Percentiles rank a stretch among this genome's conserved stretches.
These are phyloP conservation scores for Xenoacremonium recifei DNA, from an alignment of 2,329 filamentous ascomycete genomes.

Conservation along the genomic window DNA sequence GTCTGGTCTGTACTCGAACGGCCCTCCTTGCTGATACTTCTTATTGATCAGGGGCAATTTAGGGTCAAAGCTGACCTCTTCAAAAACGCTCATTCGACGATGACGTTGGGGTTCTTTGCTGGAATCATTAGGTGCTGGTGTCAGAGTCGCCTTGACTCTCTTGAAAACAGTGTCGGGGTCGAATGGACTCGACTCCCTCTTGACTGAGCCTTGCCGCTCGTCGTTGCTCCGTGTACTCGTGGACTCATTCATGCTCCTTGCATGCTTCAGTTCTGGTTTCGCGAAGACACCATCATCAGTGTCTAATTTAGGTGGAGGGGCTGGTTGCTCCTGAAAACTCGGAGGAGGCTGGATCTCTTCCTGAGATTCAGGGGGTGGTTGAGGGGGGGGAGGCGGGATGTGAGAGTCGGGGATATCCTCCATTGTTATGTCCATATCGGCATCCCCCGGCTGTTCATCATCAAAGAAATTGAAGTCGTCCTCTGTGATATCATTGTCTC, in stretches of 20 bases:
- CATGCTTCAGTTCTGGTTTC: conserved; percentile 60
- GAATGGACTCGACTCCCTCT: conserved; percentile 57
- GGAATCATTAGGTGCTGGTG: conserved; percentile 13
- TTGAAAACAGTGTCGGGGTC: conserved; percentile 59
- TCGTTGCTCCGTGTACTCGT: conserved; percentile 28
- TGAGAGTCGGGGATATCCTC: conserved; percentile 17
- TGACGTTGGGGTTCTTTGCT: conserved; percentile 20
- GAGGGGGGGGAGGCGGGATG: conserved; percentile 9
- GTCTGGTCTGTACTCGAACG: conserved; percentile 45
- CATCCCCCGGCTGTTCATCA: conserved; percentile 42
- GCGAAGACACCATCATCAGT: conserved; percentile 44
- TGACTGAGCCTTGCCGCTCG: conserved; percentile 34
- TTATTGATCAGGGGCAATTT: conserved; percentile 53
- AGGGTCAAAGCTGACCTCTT: conserved; percentile 54
- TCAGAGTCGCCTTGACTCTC: conserved; percentile 50
- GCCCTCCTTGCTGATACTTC: conserved; percentile 57
- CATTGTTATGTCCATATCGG: conserved; percentile 36
- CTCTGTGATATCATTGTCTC: conserved; percentile 74
- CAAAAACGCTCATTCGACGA: conserved; percentile 49
- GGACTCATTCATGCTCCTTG: conserved; percentile 51
- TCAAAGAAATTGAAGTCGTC: conserved; percentile 85
- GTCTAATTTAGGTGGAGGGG: conserved; percentile 16
- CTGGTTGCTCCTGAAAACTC: conserved; percentile 8
- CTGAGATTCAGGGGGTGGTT: conserved; percentile 7
- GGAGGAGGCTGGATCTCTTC: conserved; percentile 14